These are phyloP conservation scores for Umbelopsis ramanniana DNA, from an alignment of 192 early-diverging fungal genomes.

Conservation along the genomic window DNA sequence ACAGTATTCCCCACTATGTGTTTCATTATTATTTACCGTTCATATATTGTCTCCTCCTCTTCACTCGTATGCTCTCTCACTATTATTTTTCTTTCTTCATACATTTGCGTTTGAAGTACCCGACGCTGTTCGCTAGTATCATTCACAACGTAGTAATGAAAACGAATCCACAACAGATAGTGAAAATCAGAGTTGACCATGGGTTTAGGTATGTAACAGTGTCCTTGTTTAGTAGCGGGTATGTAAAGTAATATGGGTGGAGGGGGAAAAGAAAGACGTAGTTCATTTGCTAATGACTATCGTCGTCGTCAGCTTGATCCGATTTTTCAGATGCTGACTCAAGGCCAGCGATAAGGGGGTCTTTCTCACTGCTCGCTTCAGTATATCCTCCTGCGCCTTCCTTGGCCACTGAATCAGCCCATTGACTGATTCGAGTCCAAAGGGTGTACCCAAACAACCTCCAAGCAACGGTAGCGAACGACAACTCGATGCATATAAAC, in stretches of 20 bases:
- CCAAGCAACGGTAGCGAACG: constrained; percentile 57
- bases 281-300: background rate
- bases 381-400: background rate
- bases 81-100: too few relatives aligned
- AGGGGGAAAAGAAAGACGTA: too few relatives aligned
- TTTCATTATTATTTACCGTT: too few relatives aligned
- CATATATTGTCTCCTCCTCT: too few relatives aligned
- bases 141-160: too few relatives aligned
- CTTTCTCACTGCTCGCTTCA: background rate
- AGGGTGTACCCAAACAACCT: constrained; percentile 32
- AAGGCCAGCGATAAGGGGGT: background rate
- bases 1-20: too few relatives aligned
- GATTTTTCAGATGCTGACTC: constrained; percentile 10
- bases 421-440: constrained; percentile 21
- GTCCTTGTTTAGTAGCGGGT: background rate
- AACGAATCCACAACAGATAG: too few relatives aligned
- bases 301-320: background rate
- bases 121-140: too few relatives aligned
- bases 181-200: too few relatives aligned
- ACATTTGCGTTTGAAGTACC: too few relatives aligned
- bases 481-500: constrained; percentile 53
- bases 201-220: too few relatives aligned
- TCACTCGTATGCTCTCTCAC: too few relatives aligned
- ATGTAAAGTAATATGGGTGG: background rate
- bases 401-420: background rate